Evolutionary conservation across 2,329 filamentous ascomycete species (phyloP), one percentile per base, ranked within the genome.

Genomic region (Xylariales sp.): DNA sequence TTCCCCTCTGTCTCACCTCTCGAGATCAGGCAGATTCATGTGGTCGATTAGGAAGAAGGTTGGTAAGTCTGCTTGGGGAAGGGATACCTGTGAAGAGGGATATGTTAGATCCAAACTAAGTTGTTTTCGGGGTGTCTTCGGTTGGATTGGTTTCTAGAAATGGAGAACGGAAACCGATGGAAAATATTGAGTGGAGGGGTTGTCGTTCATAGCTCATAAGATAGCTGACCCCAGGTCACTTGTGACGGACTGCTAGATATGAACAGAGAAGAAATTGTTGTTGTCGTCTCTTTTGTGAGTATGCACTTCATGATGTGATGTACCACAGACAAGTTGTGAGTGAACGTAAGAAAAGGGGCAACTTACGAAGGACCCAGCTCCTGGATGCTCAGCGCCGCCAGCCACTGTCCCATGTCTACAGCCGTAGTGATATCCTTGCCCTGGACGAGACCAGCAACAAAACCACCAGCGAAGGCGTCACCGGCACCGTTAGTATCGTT

Each of bases 401-500:
- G 88, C 96, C 96, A 99, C 83, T 97, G 94, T 72, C 96, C 96
- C 87, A 96, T 93, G 80, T 97, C 92, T 75, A 99, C 87, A 77
- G 87, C 87, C 73, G 90, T 89, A 75, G 92, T 90, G 58, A 99
- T 86, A 62, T 89, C 80, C 85, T 96, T 93, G 81, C 92, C 93
- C 81, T 95, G 86, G 70, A 97, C 90, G 71, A 98, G 85, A 78
- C 94, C 96, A 61, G 96, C 96, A 64, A 93, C 86, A 83, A 99
- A 94, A 71, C 96, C 96, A 78, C 94, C 96, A 67, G 96, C 95
- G 78, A 99, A 99, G 61, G 96, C 95, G 80, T 99, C 96, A 80
- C 94, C 96, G 70, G 96, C 96, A 79, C 96, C 96, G 79, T 95
- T 98, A 81, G 95, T 98, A 83, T 99, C 96, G 81, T 92, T 92